Evolutionary conservation across 148 eudicot species (phyloP).

Genomic region (Arctostaphylos glauca): DNA sequence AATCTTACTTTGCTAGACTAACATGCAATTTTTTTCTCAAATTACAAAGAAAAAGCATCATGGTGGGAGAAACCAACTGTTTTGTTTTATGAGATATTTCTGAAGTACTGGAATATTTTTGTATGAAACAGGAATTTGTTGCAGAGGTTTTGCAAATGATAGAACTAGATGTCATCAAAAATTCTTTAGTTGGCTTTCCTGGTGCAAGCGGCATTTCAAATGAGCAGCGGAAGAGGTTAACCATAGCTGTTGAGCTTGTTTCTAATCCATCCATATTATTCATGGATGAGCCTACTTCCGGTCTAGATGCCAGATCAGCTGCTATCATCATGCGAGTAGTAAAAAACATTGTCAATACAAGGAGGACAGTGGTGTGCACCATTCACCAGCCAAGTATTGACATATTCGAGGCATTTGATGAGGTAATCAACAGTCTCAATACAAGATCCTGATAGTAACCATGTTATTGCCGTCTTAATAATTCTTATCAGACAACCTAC

Average conservation of each 20-base stretch:
- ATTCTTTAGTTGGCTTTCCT: slow-evolving; percentile 50
- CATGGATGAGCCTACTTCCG: slow-evolving; percentile 78
- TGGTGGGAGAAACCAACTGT: neutral
- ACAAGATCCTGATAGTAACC: neutral
- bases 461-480: neutral
- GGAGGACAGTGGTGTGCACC: slow-evolving; percentile 60
- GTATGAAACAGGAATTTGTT: slow-evolving; percentile 44
- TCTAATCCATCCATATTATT: slow-evolving; percentile 66
- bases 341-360: slow-evolving; percentile 48
- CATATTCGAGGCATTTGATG: slow-evolving; percentile 68
- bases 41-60: neutral
- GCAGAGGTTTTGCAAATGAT: slow-evolving; percentile 38
- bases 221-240: slow-evolving; percentile 66
- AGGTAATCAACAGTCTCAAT: slow-evolving; percentile 30
- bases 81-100: neutral
- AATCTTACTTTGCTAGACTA: too few relatives aligned
- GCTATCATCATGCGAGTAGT: slow-evolving; percentile 65
- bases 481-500: neutral
- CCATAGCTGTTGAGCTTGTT: slow-evolving; percentile 61
- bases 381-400: slow-evolving; percentile 67
- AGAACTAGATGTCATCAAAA: slow-evolving; percentile 45
- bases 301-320: slow-evolving; percentile 70
- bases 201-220: slow-evolving; percentile 49
- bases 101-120: neutral
- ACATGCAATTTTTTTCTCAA: neutral